These are phyloP conservation scores for Psilocybe cubensis DNA, from an alignment of 768 basidiomycete genomes.

Conservation along the genomic window DNA sequence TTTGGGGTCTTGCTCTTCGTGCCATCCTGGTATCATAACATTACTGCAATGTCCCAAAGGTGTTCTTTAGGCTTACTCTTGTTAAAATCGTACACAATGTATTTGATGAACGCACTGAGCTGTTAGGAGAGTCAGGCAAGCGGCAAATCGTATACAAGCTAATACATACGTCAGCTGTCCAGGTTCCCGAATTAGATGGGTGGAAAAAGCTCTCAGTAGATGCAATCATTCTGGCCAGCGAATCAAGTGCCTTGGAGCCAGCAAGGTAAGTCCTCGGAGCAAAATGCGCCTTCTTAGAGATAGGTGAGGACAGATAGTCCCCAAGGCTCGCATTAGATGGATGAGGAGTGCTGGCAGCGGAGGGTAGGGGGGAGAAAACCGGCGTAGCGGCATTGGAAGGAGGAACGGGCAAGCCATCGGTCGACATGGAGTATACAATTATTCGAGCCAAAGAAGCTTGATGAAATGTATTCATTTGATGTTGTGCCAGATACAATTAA, in stretches of 20 bases:
- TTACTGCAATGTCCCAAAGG: background rate
- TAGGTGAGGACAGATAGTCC: slow-evolving; percentile 63
- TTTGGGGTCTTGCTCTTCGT: slow-evolving; percentile 73
- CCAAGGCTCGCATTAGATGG: slow-evolving; percentile 48
- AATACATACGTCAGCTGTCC: slow-evolving; percentile 70
- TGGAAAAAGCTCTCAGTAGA: slow-evolving; percentile 93
- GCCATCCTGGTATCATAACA: slow-evolving; percentile 56
- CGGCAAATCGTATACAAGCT: background rate
- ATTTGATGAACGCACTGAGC: slow-evolving; percentile 87
- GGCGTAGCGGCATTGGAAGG: slow-evolving; percentile 74
- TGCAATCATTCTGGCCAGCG: slow-evolving; percentile 81
- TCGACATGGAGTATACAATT: slow-evolving; percentile 88
- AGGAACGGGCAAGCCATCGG: slow-evolving; percentile 59
- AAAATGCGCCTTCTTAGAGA: slow-evolving; percentile 46
- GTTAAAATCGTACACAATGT: slow-evolving; percentile 83
- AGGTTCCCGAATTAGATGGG: slow-evolving; percentile 83
- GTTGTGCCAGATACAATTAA: slow-evolving; percentile 13
- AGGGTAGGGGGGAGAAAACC: slow-evolving; percentile 68
- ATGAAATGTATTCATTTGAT: slow-evolving; percentile 11
- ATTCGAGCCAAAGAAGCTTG: slow-evolving; percentile 85
- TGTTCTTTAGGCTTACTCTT: slow-evolving; percentile 51
- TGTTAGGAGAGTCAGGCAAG: slow-evolving; percentile 26
- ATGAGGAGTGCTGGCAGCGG: slow-evolving; percentile 62
- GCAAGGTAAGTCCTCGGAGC: slow-evolving; percentile 67
- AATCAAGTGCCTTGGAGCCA: slow-evolving; percentile 85